A percentile compares a stretch with the other conserved stretches of the same genome.
Evolutionary conservation across 345 rosid genomes (phyloP).

Genomic region (Linum trigynum): DNA sequence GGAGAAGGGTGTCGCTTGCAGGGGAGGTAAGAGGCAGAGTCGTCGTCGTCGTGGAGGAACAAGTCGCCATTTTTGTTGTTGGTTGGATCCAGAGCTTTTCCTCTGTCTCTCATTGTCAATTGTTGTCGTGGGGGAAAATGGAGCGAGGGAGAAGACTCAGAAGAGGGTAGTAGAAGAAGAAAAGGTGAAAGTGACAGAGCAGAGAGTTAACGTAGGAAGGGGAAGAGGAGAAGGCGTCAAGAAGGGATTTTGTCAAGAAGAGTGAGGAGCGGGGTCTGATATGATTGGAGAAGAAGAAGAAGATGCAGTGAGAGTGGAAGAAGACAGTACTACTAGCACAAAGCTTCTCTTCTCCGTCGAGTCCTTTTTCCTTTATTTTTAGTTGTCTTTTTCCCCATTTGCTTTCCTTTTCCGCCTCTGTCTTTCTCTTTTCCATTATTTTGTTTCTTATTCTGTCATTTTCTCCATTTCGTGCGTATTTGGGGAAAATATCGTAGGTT

Average conservation of each 20-base stretch:
- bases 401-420: no score
- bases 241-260: conserved; percentile 2
- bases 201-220: conserved; percentile 1
- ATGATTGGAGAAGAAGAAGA: conserved; percentile 15
- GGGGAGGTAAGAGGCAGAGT: conserved; percentile 43
- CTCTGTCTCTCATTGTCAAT: conserved; percentile 68
- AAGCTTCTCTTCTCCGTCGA: no score
- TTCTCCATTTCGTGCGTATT: no score
- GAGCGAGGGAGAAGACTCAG: conserved; percentile 4
- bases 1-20: conserved; percentile 80
- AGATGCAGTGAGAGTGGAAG: no score
- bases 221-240: conserved; percentile 18
- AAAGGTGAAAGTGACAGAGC: conserved; percentile 9
- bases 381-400: no score
- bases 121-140: conserved; percentile 1
- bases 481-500: no score
- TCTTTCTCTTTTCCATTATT: no score
- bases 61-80: conserved; percentile 21
- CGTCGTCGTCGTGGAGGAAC: conserved; percentile 29
- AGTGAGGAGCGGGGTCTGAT: conserved; percentile 33
- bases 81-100: conserved; percentile 57
- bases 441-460: no score
- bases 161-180: not conserved
- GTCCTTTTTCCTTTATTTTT: no score
- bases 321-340: no score